Evolutionary conservation across 495 filamentous ascomycete species (phyloP).

Genomic region (Tuber aestivum): DNA sequence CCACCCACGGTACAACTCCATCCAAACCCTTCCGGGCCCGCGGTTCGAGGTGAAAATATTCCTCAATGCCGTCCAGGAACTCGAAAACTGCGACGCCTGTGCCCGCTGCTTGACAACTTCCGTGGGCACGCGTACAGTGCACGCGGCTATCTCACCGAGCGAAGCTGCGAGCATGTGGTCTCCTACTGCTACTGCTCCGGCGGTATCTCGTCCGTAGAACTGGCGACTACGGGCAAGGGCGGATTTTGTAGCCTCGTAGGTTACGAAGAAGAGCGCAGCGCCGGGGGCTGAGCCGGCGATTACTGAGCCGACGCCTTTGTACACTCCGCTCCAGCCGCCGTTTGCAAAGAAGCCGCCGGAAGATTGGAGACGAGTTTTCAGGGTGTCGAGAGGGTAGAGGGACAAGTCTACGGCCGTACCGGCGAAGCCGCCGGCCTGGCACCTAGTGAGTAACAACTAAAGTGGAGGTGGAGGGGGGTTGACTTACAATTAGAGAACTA

Average conservation of each 20-base stretch:
- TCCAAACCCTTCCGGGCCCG: constrained; percentile 58
- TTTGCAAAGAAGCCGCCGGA: constrained; percentile 67
- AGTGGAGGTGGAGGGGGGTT: constrained; percentile 2
- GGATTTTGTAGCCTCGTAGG: constrained; percentile 77
- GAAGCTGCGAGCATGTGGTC: constrained; percentile 84
- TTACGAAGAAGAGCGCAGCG: constrained; percentile 97
- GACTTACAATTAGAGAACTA: constrained; percentile 48
- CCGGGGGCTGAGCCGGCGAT: constrained; percentile 90
- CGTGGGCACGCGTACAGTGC: constrained; percentile 85
- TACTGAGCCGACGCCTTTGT: constrained; percentile 62
- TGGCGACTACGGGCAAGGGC: constrained; percentile 45
- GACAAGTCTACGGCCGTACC: constrained; percentile 86
- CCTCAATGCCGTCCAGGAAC: constrained; percentile 56
- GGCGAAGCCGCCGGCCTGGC: constrained; percentile 66
- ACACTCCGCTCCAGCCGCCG: constrained; percentile 68
- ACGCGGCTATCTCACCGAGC: constrained; percentile 85
- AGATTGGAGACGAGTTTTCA: constrained; percentile 91
- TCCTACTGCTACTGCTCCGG: constrained; percentile 41
- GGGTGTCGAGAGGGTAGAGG: constrained; percentile 84
- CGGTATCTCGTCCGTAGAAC: not conserved
- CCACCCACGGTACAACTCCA: constrained; percentile 85
- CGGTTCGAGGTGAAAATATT: constrained; percentile 59
- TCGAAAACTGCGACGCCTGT: constrained; percentile 69
- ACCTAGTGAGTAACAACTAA: constrained; percentile 12
- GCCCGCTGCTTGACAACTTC: constrained; percentile 96